phyloP scores from a whole-genome alignment of 139 green algal genomes.

The Picochlorum costavermella region DNA sequence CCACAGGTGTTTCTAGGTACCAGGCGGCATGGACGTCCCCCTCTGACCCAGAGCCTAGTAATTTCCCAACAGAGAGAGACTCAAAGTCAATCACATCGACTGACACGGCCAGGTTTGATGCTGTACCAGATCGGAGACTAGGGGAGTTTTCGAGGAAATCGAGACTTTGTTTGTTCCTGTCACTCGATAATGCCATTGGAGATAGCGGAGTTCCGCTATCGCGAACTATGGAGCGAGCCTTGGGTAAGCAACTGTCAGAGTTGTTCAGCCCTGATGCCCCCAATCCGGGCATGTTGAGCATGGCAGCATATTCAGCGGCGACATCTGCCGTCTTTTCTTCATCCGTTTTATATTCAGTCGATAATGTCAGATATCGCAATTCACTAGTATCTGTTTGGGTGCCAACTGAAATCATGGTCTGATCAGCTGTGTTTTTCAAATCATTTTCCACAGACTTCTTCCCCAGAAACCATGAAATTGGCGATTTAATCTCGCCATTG shows the following conservation, averaged over 20 bases:
- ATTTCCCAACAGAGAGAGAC: constrained; percentile 15
- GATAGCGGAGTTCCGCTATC: no score
- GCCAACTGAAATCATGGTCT: constrained; percentile 1
- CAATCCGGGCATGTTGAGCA: neutral
- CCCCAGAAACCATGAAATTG: neutral
- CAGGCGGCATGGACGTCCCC: constrained; percentile 38
- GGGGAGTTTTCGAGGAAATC: no score
- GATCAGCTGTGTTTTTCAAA: neutral
- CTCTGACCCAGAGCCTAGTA: constrained; percentile 32
- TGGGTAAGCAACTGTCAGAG: no score
- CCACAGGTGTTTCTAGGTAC: constrained; percentile 38
- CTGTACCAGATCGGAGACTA: no score
- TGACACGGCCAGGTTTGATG: neutral
- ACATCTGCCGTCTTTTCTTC: constrained; percentile 5
- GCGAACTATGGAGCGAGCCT: no score
- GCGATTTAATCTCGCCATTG: neutral
- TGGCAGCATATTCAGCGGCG: constrained; percentile 5
- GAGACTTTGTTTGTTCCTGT: no score
- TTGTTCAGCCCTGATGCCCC: no score
- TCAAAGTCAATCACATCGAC: constrained; percentile 23
- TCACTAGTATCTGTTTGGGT: neutral
- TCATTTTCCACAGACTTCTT: neutral
- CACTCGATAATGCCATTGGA: no score
- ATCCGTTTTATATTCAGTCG: neutral
- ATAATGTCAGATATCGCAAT: neutral